Evolutionary conservation across 202 grass and related monocot genomes (phyloP), one percentile per base, ranked within the genome.

Genomic region (Schoenoplectus tabernaemontani): DNA sequence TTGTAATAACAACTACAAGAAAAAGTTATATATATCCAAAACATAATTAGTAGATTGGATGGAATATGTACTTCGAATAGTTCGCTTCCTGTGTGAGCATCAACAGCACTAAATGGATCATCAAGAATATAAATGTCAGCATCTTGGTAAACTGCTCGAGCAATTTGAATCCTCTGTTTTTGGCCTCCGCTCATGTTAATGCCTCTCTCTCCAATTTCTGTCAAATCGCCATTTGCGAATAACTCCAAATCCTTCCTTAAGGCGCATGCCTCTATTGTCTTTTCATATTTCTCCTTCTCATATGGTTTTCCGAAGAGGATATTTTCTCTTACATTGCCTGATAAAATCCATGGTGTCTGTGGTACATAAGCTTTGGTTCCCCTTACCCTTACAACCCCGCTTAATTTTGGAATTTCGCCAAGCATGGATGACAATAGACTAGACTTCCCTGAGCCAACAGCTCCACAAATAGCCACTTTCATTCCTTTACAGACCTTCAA

Each of bases 171-270:
- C 68, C 96, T 61, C 69, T 98, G 96, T 64, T 98, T 98, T 76
- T 98, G 96, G 43, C 96, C 91, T 82, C 96, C 96, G 19, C 96
- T 98, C 96, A 98, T 91, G 53, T 98, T 98, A 91, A 98, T 98
- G 64, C 96, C 96, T 86, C 96, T 98, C 86, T 98, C 96, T 78
- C 96, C 96, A 80, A 98, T 98, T 88, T 98, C 96, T 82, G 96
- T 98, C 46, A 95, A 83, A 70, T 98, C 96, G 57, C 91, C 90
- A 88, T 92, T 95, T 46, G 96, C 86, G 86, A 98, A 95, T 59
- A 98, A 77, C 42, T 98, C 96, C 39, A 98, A 60, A 77, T 98
- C 96, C 85, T 95, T 98, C 50, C 72, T 89, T 42, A 98, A 43
- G 7, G 90, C 81, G 59, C 96, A 98, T 61, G 92, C 84, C 81